These are phyloP conservation scores for Polyrhizophydium stewartii DNA, from an alignment of 371 early-diverging fungal genomes.

Conservation along the genomic window DNA sequence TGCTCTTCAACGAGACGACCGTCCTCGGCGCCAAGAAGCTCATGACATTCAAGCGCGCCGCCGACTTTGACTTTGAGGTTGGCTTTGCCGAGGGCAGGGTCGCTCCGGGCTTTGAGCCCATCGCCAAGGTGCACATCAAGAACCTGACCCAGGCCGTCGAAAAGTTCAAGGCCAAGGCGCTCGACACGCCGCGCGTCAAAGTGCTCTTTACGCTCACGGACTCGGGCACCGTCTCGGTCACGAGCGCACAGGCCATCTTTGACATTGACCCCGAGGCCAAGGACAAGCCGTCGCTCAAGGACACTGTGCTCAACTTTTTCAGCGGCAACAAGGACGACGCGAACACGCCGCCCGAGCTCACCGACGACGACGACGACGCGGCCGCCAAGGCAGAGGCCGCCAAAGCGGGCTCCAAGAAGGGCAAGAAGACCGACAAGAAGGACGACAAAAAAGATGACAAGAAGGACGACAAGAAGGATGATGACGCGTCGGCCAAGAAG, in stretches of 20 bases:
- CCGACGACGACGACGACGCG: no score
- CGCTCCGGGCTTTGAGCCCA: constrained; percentile 9
- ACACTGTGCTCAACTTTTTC: constrained; percentile 64
- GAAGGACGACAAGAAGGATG: not conserved
- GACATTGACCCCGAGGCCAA: constrained; percentile 46
- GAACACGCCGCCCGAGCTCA: not conserved
- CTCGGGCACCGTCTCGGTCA: constrained; percentile 44
- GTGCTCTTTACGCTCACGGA: constrained; percentile 66
- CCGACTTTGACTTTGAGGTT: constrained; percentile 76
- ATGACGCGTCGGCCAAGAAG: constrained; percentile 26
- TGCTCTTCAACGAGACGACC: constrained; percentile 62
- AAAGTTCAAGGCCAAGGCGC: constrained; percentile 53
- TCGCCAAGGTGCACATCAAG: constrained; percentile 60
- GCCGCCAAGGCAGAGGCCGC: not conserved
- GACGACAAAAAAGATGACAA: not conserved
- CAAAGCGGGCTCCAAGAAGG: no score
- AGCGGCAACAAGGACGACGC: constrained; percentile 33
- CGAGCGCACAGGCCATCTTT: constrained; percentile 30
- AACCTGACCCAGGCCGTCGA: constrained; percentile 70
- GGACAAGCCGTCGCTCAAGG: constrained; percentile 21
- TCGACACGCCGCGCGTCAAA: constrained; percentile 74
- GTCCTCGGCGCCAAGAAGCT: constrained; percentile 73
- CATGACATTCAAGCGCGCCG: constrained; percentile 73
- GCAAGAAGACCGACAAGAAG: constrained; percentile 9
- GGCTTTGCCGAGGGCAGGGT: constrained; percentile 40